Evolutionary conservation across 2,329 filamentous ascomycete genomes (phyloP).

Genomic region (Xylariomycetidae sp.): DNA sequence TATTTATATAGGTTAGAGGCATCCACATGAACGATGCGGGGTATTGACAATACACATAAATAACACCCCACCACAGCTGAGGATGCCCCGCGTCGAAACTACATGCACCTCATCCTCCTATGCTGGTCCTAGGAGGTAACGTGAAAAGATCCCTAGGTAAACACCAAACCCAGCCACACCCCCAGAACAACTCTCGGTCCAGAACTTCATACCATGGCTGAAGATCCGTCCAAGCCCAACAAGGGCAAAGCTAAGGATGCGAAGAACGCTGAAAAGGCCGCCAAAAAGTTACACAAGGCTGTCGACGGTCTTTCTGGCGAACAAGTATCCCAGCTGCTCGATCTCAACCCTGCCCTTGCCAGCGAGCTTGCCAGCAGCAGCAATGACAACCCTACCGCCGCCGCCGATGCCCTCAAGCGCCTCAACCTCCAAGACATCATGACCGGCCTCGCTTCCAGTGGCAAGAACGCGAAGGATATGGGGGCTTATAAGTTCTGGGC

Average conservation of each 20-base stretch:
- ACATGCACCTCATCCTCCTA: no score
- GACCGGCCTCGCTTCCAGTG: constrained; percentile 69
- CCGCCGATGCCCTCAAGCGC: constrained; percentile 53
- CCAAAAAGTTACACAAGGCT: constrained; percentile 52
- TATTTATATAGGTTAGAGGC: no score
- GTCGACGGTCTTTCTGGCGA: constrained; percentile 49
- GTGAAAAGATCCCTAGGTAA: no score
- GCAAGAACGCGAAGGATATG: constrained; percentile 95
- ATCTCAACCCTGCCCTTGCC: constrained; percentile 68
- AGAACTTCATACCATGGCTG: constrained; percentile 36
- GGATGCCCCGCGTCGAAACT: no score
- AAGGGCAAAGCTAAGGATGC: constrained; percentile 43
- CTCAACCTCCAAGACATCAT: constrained; percentile 67
- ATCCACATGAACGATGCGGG: no score
- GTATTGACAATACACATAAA: no score
- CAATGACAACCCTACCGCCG: constrained; percentile 24
- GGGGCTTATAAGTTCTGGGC: constrained; percentile 98
- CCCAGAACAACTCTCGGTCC: no score
- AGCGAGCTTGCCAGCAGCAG: constrained; percentile 46
- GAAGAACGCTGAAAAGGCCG: constrained; percentile 41
- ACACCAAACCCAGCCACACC: no score
- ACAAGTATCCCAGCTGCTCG: constrained; percentile 62
- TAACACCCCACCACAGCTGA: no score
- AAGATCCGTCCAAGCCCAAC: constrained; percentile 61
- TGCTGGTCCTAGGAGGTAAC: no score